These are phyloP conservation scores for Ziziphus jujuba DNA, from an alignment of 306 rosid species.

Conservation along the genomic window DNA sequence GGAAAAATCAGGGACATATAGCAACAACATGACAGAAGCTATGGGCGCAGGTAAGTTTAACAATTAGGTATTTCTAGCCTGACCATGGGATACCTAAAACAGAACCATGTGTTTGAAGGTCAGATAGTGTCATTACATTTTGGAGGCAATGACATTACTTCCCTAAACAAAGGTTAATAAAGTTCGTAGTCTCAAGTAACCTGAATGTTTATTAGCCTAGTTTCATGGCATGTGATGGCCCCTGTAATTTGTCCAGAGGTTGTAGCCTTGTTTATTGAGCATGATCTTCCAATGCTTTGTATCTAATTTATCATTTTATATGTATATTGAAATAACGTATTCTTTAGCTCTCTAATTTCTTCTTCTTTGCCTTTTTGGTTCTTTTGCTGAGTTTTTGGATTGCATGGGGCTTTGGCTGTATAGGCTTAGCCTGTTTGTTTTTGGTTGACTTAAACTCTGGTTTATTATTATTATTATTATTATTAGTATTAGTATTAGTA, in stretches of 20 bases:
- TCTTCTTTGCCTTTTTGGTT: no score
- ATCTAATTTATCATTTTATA: background rate
- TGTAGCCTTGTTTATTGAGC: background rate
- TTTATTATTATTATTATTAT: no score
- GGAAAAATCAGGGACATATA: slow-evolving; percentile 74
- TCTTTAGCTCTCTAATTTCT: no score
- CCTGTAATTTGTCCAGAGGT: no score
- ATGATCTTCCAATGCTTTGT: slow-evolving; percentile 5
- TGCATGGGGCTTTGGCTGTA: no score
- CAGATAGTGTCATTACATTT: slow-evolving; percentile 9
- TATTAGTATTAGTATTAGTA: no score
- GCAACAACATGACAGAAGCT: slow-evolving; percentile 83
- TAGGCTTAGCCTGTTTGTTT: no score
- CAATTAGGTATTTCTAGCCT: slow-evolving; percentile 21
- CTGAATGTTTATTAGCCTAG: background rate
- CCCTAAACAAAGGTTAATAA: slow-evolving; percentile 8
- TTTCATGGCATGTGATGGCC: no score
- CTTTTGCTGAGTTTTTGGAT: no score
- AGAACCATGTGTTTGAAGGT: slow-evolving; percentile 3
- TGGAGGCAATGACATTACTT: slow-evolving; percentile 16
- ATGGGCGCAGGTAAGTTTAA: slow-evolving; percentile 93
- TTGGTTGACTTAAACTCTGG: no score
- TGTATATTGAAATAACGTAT: background rate
- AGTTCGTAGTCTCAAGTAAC: background rate
- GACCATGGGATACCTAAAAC: slow-evolving; percentile 4